Percentiles rank a stretch among this genome's conserved stretches.
Conservation (phyloP, 2,329 filamentous ascomycete species). For the Eurotiales sp. region DNA sequence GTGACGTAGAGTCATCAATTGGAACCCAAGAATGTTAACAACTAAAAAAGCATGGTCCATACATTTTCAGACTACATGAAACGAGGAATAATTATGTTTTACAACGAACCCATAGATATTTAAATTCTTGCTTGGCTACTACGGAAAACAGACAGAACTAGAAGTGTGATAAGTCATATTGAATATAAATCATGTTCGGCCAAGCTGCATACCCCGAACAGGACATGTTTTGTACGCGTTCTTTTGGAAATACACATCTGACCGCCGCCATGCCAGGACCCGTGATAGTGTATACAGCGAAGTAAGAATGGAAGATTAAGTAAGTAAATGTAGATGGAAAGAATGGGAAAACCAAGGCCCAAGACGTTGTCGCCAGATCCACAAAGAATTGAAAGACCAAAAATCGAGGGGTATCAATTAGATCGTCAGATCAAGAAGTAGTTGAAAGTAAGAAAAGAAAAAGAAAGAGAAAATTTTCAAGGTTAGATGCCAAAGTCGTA, state of each 20-base stretch:
- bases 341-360: background rate
- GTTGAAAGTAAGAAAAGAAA: constrained; percentile 2
- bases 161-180: background rate
- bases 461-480: background rate
- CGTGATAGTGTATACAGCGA: constrained; percentile 9
- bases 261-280: constrained; percentile 8
- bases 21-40: too few relatives aligned
- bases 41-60: too few relatives aligned
- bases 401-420: constrained; percentile 16
- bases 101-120: too few relatives aligned
- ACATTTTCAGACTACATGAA: too few relatives aligned
- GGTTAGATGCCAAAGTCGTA: constrained; percentile 6
- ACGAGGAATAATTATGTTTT: too few relatives aligned
- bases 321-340: too few relatives aligned
- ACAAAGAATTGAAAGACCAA: constrained; percentile 9
- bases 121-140: too few relatives aligned
- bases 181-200: constrained; percentile 8
- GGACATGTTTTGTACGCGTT: background rate
- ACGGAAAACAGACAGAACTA: background rate
- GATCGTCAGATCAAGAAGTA: constrained; percentile 16
- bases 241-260: background rate
- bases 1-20: too few relatives aligned
- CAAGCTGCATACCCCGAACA: constrained; percentile 1
- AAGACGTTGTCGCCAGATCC: constrained; percentile 12
- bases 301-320: constrained; percentile 11